phyloP scores from a whole-genome alignment of 208 protist genomes.

The Trichomonas tenax region DNA sequence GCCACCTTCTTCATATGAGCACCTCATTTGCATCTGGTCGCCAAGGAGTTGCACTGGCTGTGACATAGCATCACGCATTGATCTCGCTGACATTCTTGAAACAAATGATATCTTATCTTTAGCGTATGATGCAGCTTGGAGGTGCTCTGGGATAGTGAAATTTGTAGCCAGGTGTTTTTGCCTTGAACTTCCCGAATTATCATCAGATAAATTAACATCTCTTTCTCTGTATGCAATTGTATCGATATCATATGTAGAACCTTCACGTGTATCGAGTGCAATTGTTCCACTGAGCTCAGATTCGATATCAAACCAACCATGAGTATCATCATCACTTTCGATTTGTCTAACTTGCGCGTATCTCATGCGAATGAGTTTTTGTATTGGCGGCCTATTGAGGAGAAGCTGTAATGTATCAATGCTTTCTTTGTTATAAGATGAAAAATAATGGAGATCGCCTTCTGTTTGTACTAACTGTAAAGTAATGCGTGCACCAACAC shows the following conservation, averaged over 20 bases:
- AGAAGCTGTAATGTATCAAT: not conserved
- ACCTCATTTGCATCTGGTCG: not conserved
- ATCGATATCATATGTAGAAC: not conserved
- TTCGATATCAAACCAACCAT: not conserved
- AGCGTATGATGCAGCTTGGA: not conserved
- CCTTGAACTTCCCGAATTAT: not conserved
- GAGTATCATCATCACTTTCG: not conserved
- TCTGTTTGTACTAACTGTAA: not conserved
- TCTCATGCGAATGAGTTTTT: not conserved
- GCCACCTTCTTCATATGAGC: not conserved
- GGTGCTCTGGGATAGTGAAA: not conserved
- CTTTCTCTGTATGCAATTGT: not conserved
- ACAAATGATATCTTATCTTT: not conserved
- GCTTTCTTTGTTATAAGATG: not conserved
- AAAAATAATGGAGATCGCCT: not conserved
- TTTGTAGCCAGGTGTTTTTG: not conserved
- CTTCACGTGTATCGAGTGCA: not conserved
- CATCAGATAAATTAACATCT: not conserved
- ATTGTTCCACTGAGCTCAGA: not conserved
- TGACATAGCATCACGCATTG: not conserved
- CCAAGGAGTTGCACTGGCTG: not conserved
- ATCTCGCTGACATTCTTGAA: not conserved
- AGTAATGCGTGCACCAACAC: not conserved
- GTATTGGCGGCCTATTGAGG: not conserved
- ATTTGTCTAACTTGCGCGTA: not conserved